A percentile compares a stretch with the other conserved stretches of the same genome.
phyloP scores from a whole-genome alignment of 352 stramenopile species.

The Elongisporangium anandrum region DNA sequence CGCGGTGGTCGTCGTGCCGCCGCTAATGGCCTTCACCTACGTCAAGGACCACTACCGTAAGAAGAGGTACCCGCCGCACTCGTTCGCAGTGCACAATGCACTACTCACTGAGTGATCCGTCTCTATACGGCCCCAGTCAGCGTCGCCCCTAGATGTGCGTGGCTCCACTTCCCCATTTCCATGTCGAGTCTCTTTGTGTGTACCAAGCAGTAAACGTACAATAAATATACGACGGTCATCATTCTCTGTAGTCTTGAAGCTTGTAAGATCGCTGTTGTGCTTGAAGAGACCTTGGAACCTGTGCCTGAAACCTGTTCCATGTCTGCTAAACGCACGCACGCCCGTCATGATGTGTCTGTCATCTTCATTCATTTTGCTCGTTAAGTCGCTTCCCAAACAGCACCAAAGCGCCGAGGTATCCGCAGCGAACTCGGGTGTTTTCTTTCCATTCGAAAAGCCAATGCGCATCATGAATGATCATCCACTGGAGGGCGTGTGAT shows the following conservation, averaged over 20 bases:
- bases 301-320: not conserved
- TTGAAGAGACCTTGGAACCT: too few species aligned
- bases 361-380: not conserved
- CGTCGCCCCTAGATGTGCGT: not conserved
- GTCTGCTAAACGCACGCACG: not conserved
- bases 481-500: constrained; percentile 1
- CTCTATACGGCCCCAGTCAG: not conserved
- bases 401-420: not conserved
- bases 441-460: not conserved
- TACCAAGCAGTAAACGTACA: not conserved
- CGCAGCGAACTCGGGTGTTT: not conserved
- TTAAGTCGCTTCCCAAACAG: not conserved
- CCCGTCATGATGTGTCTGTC: constrained; percentile 1
- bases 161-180: not conserved
- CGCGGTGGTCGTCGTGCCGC: constrained; percentile 61
- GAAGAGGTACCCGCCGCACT: constrained; percentile 31
- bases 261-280: not conserved
- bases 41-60: constrained; percentile 39
- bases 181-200: not conserved
- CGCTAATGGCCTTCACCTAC: constrained; percentile 61
- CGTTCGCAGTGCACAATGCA: constrained; percentile 23
- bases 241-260: not conserved
- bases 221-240: constrained; percentile 4
- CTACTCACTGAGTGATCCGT: not conserved
- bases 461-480: constrained; percentile 2